These are phyloP conservation scores for Colletotrichum sp. DNA, from an alignment of 2,329 filamentous ascomycete genomes.

Conservation along the genomic window DNA sequence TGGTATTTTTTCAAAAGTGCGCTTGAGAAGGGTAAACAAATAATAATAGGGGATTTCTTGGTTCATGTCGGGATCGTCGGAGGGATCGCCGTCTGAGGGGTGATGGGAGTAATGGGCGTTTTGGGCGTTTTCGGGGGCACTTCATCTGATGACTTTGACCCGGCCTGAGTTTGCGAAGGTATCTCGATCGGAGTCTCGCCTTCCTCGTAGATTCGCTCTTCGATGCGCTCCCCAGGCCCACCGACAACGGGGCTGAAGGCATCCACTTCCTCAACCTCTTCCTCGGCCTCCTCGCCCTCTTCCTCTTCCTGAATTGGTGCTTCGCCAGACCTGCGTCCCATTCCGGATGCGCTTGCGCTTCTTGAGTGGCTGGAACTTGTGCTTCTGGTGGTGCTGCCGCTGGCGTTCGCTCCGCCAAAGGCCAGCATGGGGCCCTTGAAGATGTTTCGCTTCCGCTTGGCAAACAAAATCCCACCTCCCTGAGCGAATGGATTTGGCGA, in stretches of 20 bases:
- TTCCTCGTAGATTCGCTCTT: slow-evolving; percentile 46
- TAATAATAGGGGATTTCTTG: not conserved
- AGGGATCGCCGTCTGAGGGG: not conserved
- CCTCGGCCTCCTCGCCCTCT: slow-evolving; percentile 48
- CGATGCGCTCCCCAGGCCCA: slow-evolving; percentile 47
- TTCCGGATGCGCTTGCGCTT: slow-evolving; percentile 65
- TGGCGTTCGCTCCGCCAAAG: slow-evolving; percentile 46
- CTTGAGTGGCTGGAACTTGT: slow-evolving; percentile 49
- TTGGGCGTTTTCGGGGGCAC: not conserved
- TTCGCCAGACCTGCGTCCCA: slow-evolving; percentile 74
- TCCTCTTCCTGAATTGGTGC: slow-evolving; percentile 75
- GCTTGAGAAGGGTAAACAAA: not conserved
- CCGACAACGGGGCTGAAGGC: slow-evolving; percentile 58
- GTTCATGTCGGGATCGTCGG: not conserved
- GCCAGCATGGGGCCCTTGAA: slow-evolving; percentile 81
- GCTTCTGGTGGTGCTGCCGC: slow-evolving; percentile 41
- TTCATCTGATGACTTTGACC: not conserved
- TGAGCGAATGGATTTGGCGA: slow-evolving; percentile 62
- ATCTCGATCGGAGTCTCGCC: slow-evolving; percentile 16
- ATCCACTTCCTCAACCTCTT: slow-evolving; percentile 64
- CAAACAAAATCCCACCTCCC: slow-evolving; percentile 70
- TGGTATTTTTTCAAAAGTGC: not conserved
- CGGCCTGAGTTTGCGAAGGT: not conserved
- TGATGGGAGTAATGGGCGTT: not conserved
- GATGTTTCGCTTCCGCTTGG: slow-evolving; percentile 78